Evolutionary conservation across 2,329 filamentous ascomycete genomes (phyloP).

Genomic region (Trichoderma cornu-damae): DNA sequence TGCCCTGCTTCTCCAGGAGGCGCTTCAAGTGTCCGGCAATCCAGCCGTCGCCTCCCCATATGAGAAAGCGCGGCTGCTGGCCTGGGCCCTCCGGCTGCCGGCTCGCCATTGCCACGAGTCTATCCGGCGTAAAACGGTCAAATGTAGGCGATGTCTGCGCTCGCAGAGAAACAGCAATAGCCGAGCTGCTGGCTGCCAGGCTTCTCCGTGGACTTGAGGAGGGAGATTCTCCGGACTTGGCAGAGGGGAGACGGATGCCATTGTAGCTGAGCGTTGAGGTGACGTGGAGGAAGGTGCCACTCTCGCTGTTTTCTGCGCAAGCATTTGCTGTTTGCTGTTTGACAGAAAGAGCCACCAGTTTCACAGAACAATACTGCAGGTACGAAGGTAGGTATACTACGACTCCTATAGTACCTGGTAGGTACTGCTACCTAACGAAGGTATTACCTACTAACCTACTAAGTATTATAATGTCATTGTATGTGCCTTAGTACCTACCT

Average conservation of each 20-base stretch:
- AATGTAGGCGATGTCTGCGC: background rate
- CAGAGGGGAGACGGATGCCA: background rate
- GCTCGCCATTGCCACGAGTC: background rate
- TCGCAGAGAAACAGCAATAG: background rate
- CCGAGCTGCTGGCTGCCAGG: background rate
- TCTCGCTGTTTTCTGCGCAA: background rate
- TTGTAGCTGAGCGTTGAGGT: background rate
- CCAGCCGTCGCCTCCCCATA: slow-evolving; percentile 62
- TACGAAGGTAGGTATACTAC: too few relatives aligned
- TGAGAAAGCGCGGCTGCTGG: slow-evolving; percentile 44
- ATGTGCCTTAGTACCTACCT: too few relatives aligned
- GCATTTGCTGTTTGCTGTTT: too few relatives aligned
- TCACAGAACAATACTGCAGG: too few relatives aligned
- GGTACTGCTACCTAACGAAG: too few relatives aligned
- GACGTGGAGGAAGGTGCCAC: background rate
- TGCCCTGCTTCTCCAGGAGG: slow-evolving; percentile 54
- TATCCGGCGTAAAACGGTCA: background rate
- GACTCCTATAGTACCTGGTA: too few relatives aligned
- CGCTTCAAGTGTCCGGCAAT: slow-evolving; percentile 56
- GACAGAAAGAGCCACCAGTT: background rate
- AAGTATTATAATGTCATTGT: too few relatives aligned
- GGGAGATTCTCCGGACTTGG: background rate
- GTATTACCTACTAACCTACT: too few relatives aligned
- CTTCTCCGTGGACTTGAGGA: background rate
- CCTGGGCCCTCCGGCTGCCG: background rate